Percentiles rank a stretch among this genome's conserved stretches.
Evolutionary conservation across 805 yeast genomes (phyloP).

Genomic region (Candida pini): DNA sequence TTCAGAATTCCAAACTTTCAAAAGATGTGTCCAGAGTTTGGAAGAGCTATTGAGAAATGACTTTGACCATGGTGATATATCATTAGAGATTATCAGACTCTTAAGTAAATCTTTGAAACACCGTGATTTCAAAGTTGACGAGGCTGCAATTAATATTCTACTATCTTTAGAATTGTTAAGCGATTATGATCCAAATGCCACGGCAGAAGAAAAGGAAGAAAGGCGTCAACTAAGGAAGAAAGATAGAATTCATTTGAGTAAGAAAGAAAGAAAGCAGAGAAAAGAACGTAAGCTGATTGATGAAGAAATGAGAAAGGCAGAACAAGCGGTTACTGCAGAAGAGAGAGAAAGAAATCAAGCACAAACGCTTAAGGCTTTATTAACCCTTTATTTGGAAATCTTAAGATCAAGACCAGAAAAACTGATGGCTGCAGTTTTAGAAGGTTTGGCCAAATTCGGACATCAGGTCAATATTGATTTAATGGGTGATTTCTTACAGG

Average conservation of each 20-base stretch:
- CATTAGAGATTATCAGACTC: slow-evolving; percentile 66
- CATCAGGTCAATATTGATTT: slow-evolving; percentile 90
- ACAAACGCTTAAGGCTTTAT: slow-evolving; percentile 66
- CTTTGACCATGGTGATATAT: slow-evolving; percentile 69
- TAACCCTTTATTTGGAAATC: slow-evolving; percentile 72
- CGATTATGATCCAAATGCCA: slow-evolving; percentile 67
- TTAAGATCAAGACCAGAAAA: slow-evolving; percentile 57
- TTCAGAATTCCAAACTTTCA: slow-evolving; percentile 44
- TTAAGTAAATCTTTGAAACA: slow-evolving; percentile 66
- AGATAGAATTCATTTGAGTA: slow-evolving; percentile 87
- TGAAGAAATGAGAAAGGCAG: slow-evolving; percentile 83
- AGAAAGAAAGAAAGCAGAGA: slow-evolving; percentile 79
- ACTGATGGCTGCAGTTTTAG: slow-evolving; percentile 80
- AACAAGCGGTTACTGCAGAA: slow-evolving; percentile 78
- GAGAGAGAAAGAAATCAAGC: slow-evolving; percentile 84
- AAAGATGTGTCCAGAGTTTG: slow-evolving; percentile 55
- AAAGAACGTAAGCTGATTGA: slow-evolving; percentile 86
- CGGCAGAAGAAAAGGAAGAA: slow-evolving; percentile 38
- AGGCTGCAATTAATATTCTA: slow-evolving; percentile 68
- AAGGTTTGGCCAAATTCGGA: slow-evolving; percentile 87
- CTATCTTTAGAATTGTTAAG: slow-evolving; percentile 59
- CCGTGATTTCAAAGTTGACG: slow-evolving; percentile 76
- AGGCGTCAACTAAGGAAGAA: slow-evolving; percentile 64
- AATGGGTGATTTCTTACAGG: slow-evolving; percentile 88
- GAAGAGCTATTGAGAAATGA: slow-evolving; percentile 75